Evolutionary conservation across 768 basidiomycete genomes (phyloP).

Genomic region (Tubosaeta brunneosetosa): DNA sequence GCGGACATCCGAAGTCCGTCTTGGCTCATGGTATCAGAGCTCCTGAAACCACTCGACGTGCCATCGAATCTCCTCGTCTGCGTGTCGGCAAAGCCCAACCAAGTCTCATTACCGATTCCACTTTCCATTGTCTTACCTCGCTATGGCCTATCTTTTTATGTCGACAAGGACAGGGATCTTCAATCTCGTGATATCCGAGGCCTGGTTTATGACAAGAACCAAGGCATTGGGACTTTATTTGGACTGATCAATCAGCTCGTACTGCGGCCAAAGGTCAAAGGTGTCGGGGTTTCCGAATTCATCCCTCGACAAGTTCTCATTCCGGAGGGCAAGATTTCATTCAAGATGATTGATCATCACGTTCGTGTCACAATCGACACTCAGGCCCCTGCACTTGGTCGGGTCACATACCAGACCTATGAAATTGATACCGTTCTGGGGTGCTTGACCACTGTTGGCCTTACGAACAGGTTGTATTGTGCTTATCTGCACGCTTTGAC

Average conservation of each 20-base stretch:
- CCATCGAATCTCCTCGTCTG: conserved; percentile 21
- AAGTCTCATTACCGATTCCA: neutral
- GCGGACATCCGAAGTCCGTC: conserved; percentile 27
- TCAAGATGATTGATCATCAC: conserved; percentile 18
- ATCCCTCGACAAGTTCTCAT: conserved; percentile 29
- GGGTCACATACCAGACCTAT: conserved; percentile 23
- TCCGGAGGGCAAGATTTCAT: conserved; percentile 36
- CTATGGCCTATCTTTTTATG: conserved; percentile 37
- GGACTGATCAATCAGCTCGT: conserved; percentile 40
- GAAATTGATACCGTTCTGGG: conserved; percentile 26
- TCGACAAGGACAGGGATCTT: conserved; percentile 30
- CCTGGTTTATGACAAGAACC: conserved; percentile 38
- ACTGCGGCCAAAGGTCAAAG: conserved; percentile 29
- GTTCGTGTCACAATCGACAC: conserved; percentile 7
- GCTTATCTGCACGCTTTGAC: conserved; percentile 46
- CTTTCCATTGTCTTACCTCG: conserved; percentile 37
- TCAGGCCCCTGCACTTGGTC: neutral
- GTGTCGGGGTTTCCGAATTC: neutral
- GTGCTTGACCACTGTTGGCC: conserved; percentile 9
- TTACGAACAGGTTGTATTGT: conserved; percentile 32
- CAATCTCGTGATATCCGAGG: conserved; percentile 38
- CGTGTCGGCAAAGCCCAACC: neutral
- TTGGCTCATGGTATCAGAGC: conserved; percentile 23
- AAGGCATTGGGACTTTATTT: conserved; percentile 41
- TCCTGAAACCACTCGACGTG: conserved; percentile 20